A percentile compares a stretch with the other conserved stretches of the same genome.
Evolutionary conservation across 2,329 filamentous ascomycete genomes (phyloP).

Genomic region (Penicillium italicum): DNA sequence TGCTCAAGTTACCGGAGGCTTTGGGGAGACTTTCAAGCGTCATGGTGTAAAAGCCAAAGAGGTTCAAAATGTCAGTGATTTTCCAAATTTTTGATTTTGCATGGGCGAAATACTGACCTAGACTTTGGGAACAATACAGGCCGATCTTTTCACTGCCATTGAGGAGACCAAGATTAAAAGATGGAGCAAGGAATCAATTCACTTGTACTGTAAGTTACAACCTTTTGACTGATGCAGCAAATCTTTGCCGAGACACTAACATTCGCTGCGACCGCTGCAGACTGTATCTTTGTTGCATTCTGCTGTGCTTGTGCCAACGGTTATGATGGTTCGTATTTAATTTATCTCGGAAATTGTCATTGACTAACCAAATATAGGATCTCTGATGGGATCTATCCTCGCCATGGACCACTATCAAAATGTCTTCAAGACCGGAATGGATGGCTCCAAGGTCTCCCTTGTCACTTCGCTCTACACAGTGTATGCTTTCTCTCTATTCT

Average conservation of each 20-base stretch:
- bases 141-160: constrained; percentile 49
- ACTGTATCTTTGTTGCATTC: constrained; percentile 44
- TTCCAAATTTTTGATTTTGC: no score
- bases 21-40: constrained; percentile 23
- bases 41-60: constrained; percentile 41
- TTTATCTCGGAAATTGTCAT: neutral
- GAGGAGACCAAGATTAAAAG: constrained; percentile 44
- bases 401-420: constrained; percentile 36
- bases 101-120: neutral
- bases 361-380: constrained; percentile 16
- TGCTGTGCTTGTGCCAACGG: constrained; percentile 35
- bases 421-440: constrained; percentile 41
- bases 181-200: constrained; percentile 31
- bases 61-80: constrained; percentile 41
- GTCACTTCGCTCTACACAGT: constrained; percentile 48
- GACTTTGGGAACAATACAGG: constrained; percentile 29
- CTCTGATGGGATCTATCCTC: constrained; percentile 31
- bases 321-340: constrained; percentile 24
- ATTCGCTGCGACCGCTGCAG: constrained; percentile 20
- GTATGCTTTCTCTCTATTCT: constrained; percentile 30
- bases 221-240: constrained; percentile 6
- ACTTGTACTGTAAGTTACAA: constrained; percentile 30
- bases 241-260: constrained; percentile 5
- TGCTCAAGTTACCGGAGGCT: constrained; percentile 14
- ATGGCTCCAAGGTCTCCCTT: constrained; percentile 41